Percentiles rank a stretch among this genome's conserved stretches.
Evolutionary conservation across 2,329 filamentous ascomycete species (phyloP).

Genomic region (Pseudocercospora eumusae): DNA sequence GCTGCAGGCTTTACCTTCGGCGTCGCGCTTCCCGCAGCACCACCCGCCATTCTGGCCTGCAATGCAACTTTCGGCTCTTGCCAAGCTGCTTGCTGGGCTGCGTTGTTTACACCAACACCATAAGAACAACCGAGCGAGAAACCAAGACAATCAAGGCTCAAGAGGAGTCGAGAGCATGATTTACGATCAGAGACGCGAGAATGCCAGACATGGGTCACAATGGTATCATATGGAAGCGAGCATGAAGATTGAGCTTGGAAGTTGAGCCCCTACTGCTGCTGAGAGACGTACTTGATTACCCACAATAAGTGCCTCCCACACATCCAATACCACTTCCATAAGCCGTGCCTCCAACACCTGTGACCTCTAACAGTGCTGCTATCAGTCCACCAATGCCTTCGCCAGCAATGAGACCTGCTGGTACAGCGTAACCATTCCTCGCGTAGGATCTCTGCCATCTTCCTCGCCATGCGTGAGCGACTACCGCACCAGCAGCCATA

Average conservation of each 20-base stretch:
- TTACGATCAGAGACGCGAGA: too few relatives aligned
- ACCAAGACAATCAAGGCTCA: background rate
- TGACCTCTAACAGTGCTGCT: background rate
- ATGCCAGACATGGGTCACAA: too few relatives aligned
- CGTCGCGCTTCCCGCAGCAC: slow-evolving; percentile 41
- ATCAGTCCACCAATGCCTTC: too few relatives aligned
- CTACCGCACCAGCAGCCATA: too few relatives aligned
- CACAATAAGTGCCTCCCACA: background rate
- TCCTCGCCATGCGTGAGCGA: too few relatives aligned
- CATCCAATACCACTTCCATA: background rate
- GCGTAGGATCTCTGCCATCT: too few relatives aligned
- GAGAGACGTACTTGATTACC: background rate
- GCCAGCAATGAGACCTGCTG: too few relatives aligned
- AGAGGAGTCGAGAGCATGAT: too few relatives aligned
- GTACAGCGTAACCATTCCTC: too few relatives aligned
- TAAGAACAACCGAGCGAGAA: background rate
- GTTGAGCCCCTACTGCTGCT: background rate
- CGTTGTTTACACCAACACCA: slow-evolving; percentile 20
- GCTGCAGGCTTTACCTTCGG: slow-evolving; percentile 49
- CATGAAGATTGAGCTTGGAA: too few relatives aligned
- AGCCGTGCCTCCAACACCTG: background rate
- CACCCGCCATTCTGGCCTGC: slow-evolving; percentile 49
- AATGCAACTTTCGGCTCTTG: slow-evolving; percentile 51
- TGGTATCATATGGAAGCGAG: too few relatives aligned
- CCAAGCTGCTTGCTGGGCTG: slow-evolving; percentile 48